These are phyloP conservation scores for Phytophthora chlamydospora DNA, from an alignment of 352 stramenopile genomes.

Conservation along the genomic window DNA sequence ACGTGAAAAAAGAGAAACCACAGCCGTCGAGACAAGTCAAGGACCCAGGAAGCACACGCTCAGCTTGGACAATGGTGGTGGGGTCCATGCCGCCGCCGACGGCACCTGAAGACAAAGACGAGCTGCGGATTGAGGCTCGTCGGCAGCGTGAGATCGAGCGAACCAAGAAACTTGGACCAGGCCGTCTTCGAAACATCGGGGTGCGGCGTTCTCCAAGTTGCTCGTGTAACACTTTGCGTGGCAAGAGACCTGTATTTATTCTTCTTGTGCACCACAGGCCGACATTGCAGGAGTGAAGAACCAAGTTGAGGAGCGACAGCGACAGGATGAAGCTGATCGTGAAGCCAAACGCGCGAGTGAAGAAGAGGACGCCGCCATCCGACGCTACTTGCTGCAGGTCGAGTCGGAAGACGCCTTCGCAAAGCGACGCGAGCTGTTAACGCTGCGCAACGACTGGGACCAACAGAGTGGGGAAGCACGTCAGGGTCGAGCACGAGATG, in stretches of 20 bases:
- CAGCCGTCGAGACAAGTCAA: constrained; percentile 2
- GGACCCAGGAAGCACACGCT: background rate
- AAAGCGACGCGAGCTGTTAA: constrained; percentile 65
- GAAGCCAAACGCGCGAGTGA: constrained; percentile 50
- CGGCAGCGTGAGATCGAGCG: constrained; percentile 71
- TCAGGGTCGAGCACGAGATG: constrained; percentile 36
- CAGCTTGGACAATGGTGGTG: constrained; percentile 26
- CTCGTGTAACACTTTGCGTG: too few relatives aligned
- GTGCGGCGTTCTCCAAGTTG: constrained; percentile 37
- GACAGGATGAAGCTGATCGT: constrained; percentile 46
- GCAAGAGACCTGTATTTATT: background rate
- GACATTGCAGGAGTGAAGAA: constrained; percentile 81
- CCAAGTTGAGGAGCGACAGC: constrained; percentile 73
- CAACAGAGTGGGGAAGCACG: constrained; percentile 43
- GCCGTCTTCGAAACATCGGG: constrained; percentile 69
- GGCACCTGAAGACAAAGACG: constrained; percentile 44
- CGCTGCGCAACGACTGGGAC: constrained; percentile 72
- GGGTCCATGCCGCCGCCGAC: constrained; percentile 32
- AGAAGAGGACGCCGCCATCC: constrained; percentile 71
- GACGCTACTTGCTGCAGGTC: constrained; percentile 77
- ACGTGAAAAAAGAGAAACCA: constrained; percentile 19
- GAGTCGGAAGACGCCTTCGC: constrained; percentile 72
- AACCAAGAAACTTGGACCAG: constrained; percentile 67
- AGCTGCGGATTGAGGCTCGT: constrained; percentile 59
- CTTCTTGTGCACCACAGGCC: constrained; percentile 33